Conservation (phyloP, 148 eudicot species). For the Rhododendron ferrugineum region DNA sequence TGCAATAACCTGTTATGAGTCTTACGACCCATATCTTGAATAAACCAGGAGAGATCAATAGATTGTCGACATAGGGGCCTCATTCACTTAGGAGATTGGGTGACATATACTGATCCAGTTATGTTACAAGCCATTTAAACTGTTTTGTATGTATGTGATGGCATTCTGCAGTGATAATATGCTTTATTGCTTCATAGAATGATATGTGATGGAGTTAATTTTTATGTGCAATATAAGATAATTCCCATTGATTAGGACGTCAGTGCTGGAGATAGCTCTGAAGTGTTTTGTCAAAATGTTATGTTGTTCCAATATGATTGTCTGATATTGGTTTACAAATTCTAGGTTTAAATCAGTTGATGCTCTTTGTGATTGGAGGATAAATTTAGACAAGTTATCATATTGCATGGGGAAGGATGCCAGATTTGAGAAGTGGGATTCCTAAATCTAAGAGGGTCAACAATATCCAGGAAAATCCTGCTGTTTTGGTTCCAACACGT, state of each 20-base stretch:
- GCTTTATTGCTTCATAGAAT: not conserved
- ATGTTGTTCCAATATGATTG: not conserved
- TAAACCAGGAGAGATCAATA: not conserved
- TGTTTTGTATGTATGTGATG: not conserved
- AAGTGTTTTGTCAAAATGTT: not conserved
- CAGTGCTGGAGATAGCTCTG: not conserved
- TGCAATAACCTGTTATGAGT: not conserved
- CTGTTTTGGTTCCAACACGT: conserved; percentile 26
- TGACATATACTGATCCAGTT: not conserved
- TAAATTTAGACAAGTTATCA: conserved; percentile 8
- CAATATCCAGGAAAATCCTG: conserved; percentile 19
- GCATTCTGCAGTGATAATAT: not conserved
- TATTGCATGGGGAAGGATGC: conserved; percentile 36
- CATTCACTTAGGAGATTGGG: not conserved
- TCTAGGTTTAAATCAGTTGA: not conserved
- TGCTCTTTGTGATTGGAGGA: not conserved
- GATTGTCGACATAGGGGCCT: not conserved
- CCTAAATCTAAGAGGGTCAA: conserved; percentile 27
- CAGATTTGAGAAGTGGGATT: conserved; percentile 30
- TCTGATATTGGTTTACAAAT: not conserved
- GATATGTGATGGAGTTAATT: not conserved
- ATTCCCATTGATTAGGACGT: not conserved
- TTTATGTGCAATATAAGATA: not conserved
- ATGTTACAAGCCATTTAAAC: not conserved
- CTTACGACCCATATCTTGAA: not conserved